phyloP scores from a whole-genome alignment of 164 flowering plant genomes.

The Kalanchoe fedtschenkoi region DNA sequence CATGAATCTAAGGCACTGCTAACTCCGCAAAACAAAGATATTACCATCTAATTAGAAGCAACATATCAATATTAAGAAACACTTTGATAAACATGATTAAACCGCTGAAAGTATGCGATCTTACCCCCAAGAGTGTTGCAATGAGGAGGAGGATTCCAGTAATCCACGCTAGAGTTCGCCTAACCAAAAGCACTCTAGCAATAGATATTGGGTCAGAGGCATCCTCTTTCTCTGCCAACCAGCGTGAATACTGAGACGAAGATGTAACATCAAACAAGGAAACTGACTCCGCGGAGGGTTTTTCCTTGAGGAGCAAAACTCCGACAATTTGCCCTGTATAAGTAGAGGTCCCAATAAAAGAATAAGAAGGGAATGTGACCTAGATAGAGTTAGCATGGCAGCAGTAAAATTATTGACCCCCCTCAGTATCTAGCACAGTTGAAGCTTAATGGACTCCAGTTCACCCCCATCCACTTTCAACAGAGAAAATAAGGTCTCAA shows the following conservation, averaged over 20 bases:
- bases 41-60: background rate
- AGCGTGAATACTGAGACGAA: conserved; percentile 36
- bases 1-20: background rate
- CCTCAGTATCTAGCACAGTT: background rate
- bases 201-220: conserved; percentile 8
- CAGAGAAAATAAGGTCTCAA: no score
- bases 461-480: no score
- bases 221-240: conserved; percentile 35
- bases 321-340: conserved; percentile 76
- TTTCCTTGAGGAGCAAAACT: conserved; percentile 27
- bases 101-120: conserved; percentile 7
- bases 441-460: background rate
- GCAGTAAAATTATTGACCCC: no score
- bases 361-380: background rate
- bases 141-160: conserved; percentile 79
- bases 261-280: conserved; percentile 31
- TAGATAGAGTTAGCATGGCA: background rate
- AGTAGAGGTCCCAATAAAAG: background rate
- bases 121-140: conserved; percentile 85
- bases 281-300: conserved; percentile 20
- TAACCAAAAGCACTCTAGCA: conserved; percentile 44
- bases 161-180: conserved; percentile 69
- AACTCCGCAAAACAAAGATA: no score
- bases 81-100: background rate
- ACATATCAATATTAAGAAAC: background rate